Evolutionary conservation across 768 basidiomycete genomes (phyloP).

Genomic region (Cantharellus cinnabarinus): DNA sequence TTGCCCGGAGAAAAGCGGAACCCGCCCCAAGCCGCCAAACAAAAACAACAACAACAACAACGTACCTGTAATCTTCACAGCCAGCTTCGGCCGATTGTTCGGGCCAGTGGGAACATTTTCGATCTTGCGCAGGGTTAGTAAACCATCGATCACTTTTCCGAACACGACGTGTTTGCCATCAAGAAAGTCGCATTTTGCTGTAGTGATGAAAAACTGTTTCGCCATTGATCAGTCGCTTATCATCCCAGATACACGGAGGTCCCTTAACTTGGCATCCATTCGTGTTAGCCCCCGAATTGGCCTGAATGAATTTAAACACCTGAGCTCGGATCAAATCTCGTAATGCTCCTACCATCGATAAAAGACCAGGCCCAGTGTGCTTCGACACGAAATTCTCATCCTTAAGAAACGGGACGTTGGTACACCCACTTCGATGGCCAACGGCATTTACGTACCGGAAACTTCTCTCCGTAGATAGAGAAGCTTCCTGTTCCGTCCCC

Average conservation of each 20-base stretch:
- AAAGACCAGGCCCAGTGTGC: constrained; percentile 63
- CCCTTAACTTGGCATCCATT: constrained; percentile 71
- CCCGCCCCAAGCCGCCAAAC: neutral
- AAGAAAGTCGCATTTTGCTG: constrained; percentile 83
- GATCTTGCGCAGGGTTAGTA: constrained; percentile 89
- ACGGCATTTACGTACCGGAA: constrained; percentile 36
- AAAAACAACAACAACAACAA: constrained; percentile 2
- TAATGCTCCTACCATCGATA: constrained; percentile 57
- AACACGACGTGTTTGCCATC: constrained; percentile 92
- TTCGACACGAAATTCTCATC: constrained; percentile 93
- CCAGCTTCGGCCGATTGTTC: constrained; percentile 76
- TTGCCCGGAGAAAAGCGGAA: no score
- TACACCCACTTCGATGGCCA: neutral
- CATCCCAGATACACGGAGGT: neutral
- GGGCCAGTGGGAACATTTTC: constrained; percentile 86
- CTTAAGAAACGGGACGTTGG: constrained; percentile 18
- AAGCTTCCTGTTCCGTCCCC: constrained; percentile 89
- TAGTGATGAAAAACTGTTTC: constrained; percentile 85
- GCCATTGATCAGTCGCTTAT: neutral
- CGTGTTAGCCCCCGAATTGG: constrained; percentile 85
- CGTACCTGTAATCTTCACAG: constrained; percentile 71
- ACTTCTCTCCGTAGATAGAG: constrained; percentile 93
- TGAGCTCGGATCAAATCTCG: no score
- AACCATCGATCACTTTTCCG: constrained; percentile 74
- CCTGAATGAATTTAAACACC: constrained; percentile 25